phyloP scores from a whole-genome alignment of 1,139 yeast species.

The Candida glucosophila region DNA sequence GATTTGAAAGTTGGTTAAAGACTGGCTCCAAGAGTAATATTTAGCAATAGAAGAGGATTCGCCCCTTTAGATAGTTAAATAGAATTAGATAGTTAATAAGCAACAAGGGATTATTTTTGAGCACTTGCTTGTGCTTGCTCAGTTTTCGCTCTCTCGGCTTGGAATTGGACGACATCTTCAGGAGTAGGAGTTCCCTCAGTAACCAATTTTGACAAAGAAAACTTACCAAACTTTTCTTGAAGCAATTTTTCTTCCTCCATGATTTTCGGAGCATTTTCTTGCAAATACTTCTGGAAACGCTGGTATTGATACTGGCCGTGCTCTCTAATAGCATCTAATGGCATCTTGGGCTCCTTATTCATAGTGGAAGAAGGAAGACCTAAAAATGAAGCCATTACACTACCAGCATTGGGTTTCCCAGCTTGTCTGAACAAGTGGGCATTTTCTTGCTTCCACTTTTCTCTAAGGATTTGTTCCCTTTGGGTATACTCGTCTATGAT shows the following conservation, averaged over 20 bases:
- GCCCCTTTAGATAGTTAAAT: too few species aligned
- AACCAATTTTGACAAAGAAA: slow-evolving; percentile 74
- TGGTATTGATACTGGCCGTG: slow-evolving; percentile 89
- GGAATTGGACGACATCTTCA: slow-evolving; percentile 71
- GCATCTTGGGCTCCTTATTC: slow-evolving; percentile 68
- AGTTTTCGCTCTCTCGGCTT: slow-evolving; percentile 28
- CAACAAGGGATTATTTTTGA: too few species aligned
- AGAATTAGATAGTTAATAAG: too few species aligned
- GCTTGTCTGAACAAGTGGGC: slow-evolving; percentile 30
- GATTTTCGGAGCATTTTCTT: slow-evolving; percentile 84
- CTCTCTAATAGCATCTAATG: slow-evolving; percentile 83
- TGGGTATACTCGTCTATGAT: slow-evolving; percentile 66
- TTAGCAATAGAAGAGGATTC: too few species aligned
- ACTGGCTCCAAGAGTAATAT: too few species aligned
- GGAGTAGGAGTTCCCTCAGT: slow-evolving; percentile 83
- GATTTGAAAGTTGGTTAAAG: too few species aligned
- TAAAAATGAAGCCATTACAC: slow-evolving; percentile 45
- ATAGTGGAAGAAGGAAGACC: slow-evolving; percentile 49
- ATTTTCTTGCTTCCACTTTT: slow-evolving; percentile 59
- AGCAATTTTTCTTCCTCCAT: slow-evolving; percentile 71
- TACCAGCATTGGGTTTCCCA: slow-evolving; percentile 39
- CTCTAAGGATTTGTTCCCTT: slow-evolving; percentile 71
- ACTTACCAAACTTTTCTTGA: slow-evolving; percentile 71
- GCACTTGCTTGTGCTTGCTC: not conserved
- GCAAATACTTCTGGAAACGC: slow-evolving; percentile 71